phyloP scores from a whole-genome alignment of 441 rosid genomes.

The Melastoma candidum region DNA sequence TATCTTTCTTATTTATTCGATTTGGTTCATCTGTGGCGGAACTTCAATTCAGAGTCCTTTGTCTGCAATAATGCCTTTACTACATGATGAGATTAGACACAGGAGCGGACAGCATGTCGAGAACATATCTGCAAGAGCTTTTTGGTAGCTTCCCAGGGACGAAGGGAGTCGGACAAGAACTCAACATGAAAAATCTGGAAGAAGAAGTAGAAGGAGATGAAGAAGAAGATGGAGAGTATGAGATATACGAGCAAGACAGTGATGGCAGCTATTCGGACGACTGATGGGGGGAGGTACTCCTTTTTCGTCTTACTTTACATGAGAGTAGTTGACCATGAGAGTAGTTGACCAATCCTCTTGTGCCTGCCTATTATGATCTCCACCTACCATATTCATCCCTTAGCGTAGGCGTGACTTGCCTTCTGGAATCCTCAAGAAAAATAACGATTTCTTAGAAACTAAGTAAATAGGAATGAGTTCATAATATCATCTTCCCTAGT shows the following conservation, averaged over 20 bases:
- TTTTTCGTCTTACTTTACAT: too few relatives aligned
- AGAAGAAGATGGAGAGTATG: conserved; percentile 68
- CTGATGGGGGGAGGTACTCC: conserved; percentile 4
- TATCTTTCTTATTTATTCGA: conserved; percentile 42
- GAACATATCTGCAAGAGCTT: conserved; percentile 76
- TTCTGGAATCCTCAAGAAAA: too few relatives aligned
- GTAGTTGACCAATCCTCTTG: not conserved
- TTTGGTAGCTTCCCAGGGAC: conserved; percentile 76
- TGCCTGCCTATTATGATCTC: too few relatives aligned
- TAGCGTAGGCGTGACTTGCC: too few relatives aligned
- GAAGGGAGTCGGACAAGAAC: conserved; percentile 23
- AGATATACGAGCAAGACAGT: conserved; percentile 77
- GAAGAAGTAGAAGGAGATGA: conserved; percentile 8
- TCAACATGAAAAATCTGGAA: conserved; percentile 27
- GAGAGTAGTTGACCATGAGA: too few relatives aligned
- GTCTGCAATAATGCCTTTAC: conserved; percentile 23
- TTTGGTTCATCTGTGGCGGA: conserved; percentile 2
- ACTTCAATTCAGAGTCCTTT: not conserved
- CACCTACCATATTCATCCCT: too few relatives aligned
- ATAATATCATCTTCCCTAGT: too few relatives aligned
- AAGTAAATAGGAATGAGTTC: too few relatives aligned
- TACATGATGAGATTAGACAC: conserved; percentile 27
- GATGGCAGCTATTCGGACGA: conserved; percentile 41
- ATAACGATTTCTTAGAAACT: too few relatives aligned
- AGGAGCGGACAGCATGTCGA: conserved; percentile 63